Evolutionary conservation across 2,329 filamentous ascomycete species (phyloP), one percentile per base, ranked within the genome.

Genomic region (Clonostachys byssicola): DNA sequence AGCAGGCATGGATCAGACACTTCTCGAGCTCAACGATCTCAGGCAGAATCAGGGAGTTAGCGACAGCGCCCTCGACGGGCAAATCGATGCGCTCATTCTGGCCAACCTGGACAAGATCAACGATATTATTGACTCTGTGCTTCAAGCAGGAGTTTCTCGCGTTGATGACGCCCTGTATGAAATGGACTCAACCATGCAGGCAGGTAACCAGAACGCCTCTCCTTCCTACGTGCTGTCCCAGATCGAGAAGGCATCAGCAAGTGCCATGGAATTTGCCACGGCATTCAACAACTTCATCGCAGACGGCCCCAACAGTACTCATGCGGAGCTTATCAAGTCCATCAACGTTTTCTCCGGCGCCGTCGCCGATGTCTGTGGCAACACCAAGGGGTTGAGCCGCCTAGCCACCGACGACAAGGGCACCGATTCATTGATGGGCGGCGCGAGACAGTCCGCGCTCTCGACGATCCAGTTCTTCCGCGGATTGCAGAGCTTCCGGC

Each of bases 271-370:
- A 64, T 99, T 99, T 67, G 94, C 92, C 2, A 97, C 92, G 0
- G 86, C 94, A 0, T 99, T 97, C 77, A 99, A 96, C 74, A 95
- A 95, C 68, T 97, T 95, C 66, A 95, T 99, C 58, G 94, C 92
- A 8, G 94, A 99, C 62, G 94, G 94, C 0, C 92, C 92, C 6
- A 95, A 92, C 65, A 90, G 89, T 62, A 85, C 85, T 10, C 90
- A 96, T 60, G 82, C 88, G 3, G 92, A 96, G 50, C 87, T 99
- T 51, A 97, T 97, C 67, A 91, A 91, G 63, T 89, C 90, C 1
- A 88, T 96, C 57, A 94, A 90, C 60, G 81, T 91, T 45, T 96
- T 97, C 67, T 80, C 94, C 2, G 89, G 92, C 17, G 89, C 94
- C 5, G 84, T 96, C 52, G 88, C 92, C 2, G 94, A 99, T 67